Evolutionary conservation across 2,329 filamentous ascomycete species (phyloP).

Genomic region (Fusarium sp.): DNA sequence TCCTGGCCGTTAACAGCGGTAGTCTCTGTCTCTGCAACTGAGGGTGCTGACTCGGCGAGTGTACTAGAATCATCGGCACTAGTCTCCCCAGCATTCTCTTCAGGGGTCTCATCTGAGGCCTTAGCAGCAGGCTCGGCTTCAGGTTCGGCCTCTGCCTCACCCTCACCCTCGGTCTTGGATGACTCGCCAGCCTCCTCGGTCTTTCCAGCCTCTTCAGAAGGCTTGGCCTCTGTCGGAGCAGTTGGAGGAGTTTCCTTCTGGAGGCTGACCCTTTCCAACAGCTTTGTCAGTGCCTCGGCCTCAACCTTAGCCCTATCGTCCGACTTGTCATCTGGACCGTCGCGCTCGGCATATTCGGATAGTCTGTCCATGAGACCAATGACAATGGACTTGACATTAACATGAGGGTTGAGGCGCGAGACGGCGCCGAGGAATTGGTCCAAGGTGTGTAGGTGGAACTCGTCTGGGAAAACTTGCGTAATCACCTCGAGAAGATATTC

Average conservation of each 20-base stretch:
- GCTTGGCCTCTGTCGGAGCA: slow-evolving; percentile 32
- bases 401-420: slow-evolving; percentile 91
- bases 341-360: slow-evolving; percentile 92
- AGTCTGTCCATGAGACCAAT: slow-evolving; percentile 97
- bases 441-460: slow-evolving; percentile 96
- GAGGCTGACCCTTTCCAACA: slow-evolving; percentile 83
- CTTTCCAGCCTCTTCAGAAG: slow-evolving; percentile 40
- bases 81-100: slow-evolving; percentile 26
- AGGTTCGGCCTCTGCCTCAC: slow-evolving; percentile 42
- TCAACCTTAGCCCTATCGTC: slow-evolving; percentile 80
- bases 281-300: slow-evolving; percentile 81
- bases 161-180: slow-evolving; percentile 40
- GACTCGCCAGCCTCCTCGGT: slow-evolving; percentile 46
- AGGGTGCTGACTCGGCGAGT: slow-evolving; percentile 49
- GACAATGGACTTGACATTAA: slow-evolving; percentile 97
- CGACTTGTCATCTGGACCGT: slow-evolving; percentile 77
- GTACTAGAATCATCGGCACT: slow-evolving; percentile 48
- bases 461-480: slow-evolving; percentile 98
- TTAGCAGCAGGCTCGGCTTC: slow-evolving; percentile 28
- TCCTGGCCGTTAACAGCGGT: slow-evolving; percentile 61
- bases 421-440: slow-evolving; percentile 96
- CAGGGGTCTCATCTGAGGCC: slow-evolving; percentile 28
- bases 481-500: slow-evolving; percentile 98
- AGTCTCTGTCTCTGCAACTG: slow-evolving; percentile 59
- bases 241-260: slow-evolving; percentile 61